Percentiles rank a stretch among this genome's conserved stretches.
These are phyloP conservation scores for Alternaria alternata DNA, from an alignment of 2,329 filamentous ascomycete species.

Conservation along the genomic window DNA sequence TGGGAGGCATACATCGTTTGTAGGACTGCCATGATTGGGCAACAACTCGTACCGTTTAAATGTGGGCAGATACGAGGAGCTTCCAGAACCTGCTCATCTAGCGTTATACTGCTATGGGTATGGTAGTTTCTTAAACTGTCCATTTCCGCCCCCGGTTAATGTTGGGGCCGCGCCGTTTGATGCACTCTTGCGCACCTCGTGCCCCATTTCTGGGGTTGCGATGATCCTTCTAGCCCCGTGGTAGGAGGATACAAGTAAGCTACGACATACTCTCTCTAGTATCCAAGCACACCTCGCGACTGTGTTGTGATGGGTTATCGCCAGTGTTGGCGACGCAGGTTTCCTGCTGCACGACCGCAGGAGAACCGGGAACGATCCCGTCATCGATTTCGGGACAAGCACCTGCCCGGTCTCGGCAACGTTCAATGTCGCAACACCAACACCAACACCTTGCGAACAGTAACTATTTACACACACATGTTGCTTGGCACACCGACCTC, in stretches of 20 bases:
- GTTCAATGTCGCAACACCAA: not conserved
- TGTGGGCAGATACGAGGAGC: not conserved
- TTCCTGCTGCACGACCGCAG: not conserved
- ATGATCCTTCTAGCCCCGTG: not conserved
- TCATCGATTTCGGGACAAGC: not conserved
- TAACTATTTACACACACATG: not conserved
- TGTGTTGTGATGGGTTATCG: not conserved
- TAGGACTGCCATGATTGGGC: constrained; percentile 3
- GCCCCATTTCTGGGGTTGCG: constrained; percentile 1
- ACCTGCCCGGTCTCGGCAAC: not conserved
- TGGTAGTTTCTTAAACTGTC: not conserved
- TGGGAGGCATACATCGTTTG: constrained; percentile 12
- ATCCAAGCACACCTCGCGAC: not conserved
- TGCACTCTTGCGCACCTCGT: not conserved
- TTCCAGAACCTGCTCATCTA: not conserved
- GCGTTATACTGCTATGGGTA: not conserved
- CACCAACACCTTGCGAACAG: not conserved
- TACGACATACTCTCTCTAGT: not conserved
- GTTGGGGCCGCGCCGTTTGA: not conserved
- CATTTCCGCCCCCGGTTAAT: constrained; percentile 4
- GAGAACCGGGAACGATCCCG: not conserved
- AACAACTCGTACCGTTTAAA: not conserved
- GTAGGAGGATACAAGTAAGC: not conserved
- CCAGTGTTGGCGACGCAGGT: not conserved
- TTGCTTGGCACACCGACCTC: not conserved